Percentiles rank a stretch among this genome's conserved stretches.
phyloP scores from a whole-genome alignment of 2,329 filamentous ascomycete genomes.

The Capronia americana region DNA sequence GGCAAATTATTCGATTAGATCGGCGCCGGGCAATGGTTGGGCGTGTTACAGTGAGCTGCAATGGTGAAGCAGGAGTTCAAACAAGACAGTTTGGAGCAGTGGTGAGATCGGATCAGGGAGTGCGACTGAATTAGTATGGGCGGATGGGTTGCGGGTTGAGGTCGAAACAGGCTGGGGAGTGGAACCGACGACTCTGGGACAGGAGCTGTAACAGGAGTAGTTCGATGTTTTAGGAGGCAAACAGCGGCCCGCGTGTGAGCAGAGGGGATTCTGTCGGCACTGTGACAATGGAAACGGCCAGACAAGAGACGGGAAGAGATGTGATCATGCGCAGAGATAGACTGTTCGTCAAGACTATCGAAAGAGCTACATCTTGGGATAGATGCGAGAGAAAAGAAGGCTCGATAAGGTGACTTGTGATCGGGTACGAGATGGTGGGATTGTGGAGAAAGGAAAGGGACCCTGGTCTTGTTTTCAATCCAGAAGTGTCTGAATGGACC shows the following conservation, averaged over 20 bases:
- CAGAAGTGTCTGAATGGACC: conserved; percentile 13
- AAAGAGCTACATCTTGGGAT: conserved; percentile 12
- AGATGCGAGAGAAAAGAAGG: not conserved
- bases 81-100: conserved; percentile 25
- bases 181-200: conserved; percentile 30
- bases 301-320: conserved; percentile 9
- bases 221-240: conserved; percentile 11
- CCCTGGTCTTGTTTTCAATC: conserved; percentile 19
- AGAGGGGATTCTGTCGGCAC: not conserved
- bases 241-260: conserved; percentile 4
- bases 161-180: conserved; percentile 32
- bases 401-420: conserved; percentile 11
- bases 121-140: conserved; percentile 27
- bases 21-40: not conserved
- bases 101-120: conserved; percentile 17
- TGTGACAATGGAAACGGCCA: conserved; percentile 2
- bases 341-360: conserved; percentile 1
- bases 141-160: conserved; percentile 20
- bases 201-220: conserved; percentile 35
- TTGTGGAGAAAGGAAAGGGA: conserved; percentile 17
- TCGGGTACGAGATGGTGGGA: conserved; percentile 6
- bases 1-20: conserved; percentile 30
- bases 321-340: conserved; percentile 14
- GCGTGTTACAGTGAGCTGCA: conserved; percentile 16
- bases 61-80: conserved; percentile 37